Base-by-base conservation (phyloP, 2,329 filamentous ascomycete species). In the Alternaria burnsii region DNA sequence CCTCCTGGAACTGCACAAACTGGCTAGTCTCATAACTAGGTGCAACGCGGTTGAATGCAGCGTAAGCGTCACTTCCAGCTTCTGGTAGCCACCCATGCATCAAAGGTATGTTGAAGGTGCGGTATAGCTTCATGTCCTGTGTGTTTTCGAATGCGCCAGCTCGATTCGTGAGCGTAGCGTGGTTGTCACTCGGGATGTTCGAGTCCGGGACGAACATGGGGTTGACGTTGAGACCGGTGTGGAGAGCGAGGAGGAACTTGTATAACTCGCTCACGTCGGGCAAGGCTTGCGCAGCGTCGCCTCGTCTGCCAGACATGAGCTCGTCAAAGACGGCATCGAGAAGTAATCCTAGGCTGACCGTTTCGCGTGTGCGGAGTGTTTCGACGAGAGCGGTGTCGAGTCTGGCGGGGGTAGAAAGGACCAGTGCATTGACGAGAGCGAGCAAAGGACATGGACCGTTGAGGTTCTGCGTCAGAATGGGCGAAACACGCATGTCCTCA, bases 181-280 rank as follows among this genome's bases (percentile, higher is more conserved):
- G 67, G 38, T 67, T 73, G 38, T 67, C 73, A 83, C 66, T 63
- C 2, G 66, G 69, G 9, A 66, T 65, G 18, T 82, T 55, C 71
- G 78, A 30, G 81, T 8, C 84, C 2, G 92, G 85, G 8, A 96
- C 85, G 65, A 97, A 95, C 20, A 91, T 88, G 3, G 95, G 95
- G 67, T 99, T 99, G 58, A 98, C 94, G 71, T 98, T 99, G 92
- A 99, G 97, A 38, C 95, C 95, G 0, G 94, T 98, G 70, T 97
- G 93, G 3, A 99, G 82, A 44, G 92, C 91, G 58, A 95, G 87
- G 2, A 99, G 82, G 73, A 99, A 99, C 7, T 86, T 85, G 76
- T 97, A 97, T 1, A 99, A 83, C 60, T 97, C 94, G 36, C 89
- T 87, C 10, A 98, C 90, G 75, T 98, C 95, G 0, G 94, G 94